Conservation (phyloP, 495 filamentous ascomycete genomes). For the Extremus antarcticus region DNA sequence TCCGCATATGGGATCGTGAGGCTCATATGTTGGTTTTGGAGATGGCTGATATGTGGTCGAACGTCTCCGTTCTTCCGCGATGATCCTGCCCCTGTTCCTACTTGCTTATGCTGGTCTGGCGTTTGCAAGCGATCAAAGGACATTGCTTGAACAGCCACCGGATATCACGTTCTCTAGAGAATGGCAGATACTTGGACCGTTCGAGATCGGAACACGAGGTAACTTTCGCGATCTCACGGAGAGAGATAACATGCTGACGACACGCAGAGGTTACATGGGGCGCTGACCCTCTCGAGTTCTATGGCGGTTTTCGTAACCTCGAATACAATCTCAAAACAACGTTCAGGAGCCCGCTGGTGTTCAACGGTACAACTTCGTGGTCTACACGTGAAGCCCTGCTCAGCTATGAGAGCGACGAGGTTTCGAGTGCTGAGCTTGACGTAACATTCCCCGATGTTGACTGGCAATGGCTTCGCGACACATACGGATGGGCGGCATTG, state of each 20-base stretch:
- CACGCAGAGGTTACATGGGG: slow-evolving; percentile 47
- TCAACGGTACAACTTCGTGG: slow-evolving; percentile 42
- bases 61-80: too few species aligned
- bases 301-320: slow-evolving; percentile 42
- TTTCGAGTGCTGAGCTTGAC: slow-evolving; percentile 23
- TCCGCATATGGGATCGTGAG: too few species aligned
- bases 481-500: slow-evolving; percentile 51
- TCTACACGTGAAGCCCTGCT: slow-evolving; percentile 23
- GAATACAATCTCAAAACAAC: slow-evolving; percentile 28
- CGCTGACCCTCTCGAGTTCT: slow-evolving; percentile 44
- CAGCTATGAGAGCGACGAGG: not conserved
- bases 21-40: too few species aligned
- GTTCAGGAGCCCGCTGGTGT: slow-evolving; percentile 40
- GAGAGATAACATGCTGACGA: not conserved
- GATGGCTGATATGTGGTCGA: too few species aligned
- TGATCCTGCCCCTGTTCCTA: too few species aligned
- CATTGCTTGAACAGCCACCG: not conserved
- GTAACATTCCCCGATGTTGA: slow-evolving; percentile 40
- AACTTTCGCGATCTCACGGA: slow-evolving; percentile 4
- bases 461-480: slow-evolving; percentile 40
- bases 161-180: slow-evolving; percentile 26
- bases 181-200: slow-evolving; percentile 50
- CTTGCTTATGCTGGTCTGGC: too few species aligned
- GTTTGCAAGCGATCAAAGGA: not conserved
- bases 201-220: slow-evolving; percentile 52